A percentile compares a stretch with the other conserved stretches of the same genome.
These are phyloP conservation scores for Kwoniella sp. DNA, from an alignment of 768 basidiomycete species.

Conservation along the genomic window DNA sequence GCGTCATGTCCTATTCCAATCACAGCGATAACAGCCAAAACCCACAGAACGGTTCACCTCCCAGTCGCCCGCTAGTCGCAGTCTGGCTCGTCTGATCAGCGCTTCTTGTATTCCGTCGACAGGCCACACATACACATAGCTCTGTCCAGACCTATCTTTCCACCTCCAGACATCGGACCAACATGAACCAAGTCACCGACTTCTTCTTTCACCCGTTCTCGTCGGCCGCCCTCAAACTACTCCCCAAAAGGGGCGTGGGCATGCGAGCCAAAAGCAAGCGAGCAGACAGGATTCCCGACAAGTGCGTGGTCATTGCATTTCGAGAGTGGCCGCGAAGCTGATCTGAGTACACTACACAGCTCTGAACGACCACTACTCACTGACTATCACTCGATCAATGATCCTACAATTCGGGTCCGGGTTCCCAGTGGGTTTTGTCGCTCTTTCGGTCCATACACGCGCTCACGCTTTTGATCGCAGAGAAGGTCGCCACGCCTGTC, in stretches of 20 bases:
- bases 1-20: too few species aligned
- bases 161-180: too few species aligned
- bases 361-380: slow-evolving; percentile 24
- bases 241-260: slow-evolving; percentile 30
- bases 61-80: too few species aligned
- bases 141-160: too few species aligned
- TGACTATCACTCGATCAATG: slow-evolving; percentile 43
- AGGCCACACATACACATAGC: not conserved
- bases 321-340: not conserved
- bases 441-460: not conserved
- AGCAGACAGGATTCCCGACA: slow-evolving; percentile 48
- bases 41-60: too few species aligned
- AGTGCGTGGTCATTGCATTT: slow-evolving; percentile 16
- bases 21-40: too few species aligned
- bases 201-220: slow-evolving; percentile 43
- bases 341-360: not conserved
- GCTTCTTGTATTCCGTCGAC: too few species aligned
- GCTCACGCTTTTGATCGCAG: slow-evolving; percentile 16
- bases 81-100: too few species aligned
- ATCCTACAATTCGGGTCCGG: slow-evolving; percentile 29
- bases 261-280: slow-evolving; percentile 42
- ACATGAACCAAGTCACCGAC: slow-evolving; percentile 20
- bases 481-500: slow-evolving; percentile 53
- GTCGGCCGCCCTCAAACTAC: slow-evolving; percentile 28
- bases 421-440: slow-evolving; percentile 36